These are phyloP conservation scores for Lactarius evosmus DNA, from an alignment of 768 basidiomycete species.

Conservation along the genomic window DNA sequence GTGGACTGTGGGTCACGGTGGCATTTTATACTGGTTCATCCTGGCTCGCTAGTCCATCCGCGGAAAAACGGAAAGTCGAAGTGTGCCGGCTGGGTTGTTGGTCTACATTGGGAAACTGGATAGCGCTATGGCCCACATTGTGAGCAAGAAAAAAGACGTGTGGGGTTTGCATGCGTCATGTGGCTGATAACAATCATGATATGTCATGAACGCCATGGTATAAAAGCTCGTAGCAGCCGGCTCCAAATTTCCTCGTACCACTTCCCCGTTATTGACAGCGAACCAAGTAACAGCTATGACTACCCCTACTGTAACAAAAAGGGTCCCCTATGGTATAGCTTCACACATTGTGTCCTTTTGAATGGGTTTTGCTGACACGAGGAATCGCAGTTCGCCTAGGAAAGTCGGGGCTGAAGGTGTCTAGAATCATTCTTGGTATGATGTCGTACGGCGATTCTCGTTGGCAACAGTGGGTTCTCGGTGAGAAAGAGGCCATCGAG, in stretches of 20 bases:
- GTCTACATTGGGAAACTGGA: too few species aligned
- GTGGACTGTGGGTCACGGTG: not conserved
- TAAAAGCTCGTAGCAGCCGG: not conserved
- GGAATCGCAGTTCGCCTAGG: slow-evolving; percentile 33
- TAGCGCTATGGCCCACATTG: not conserved
- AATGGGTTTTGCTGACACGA: not conserved
- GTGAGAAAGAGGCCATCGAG: slow-evolving; percentile 31
- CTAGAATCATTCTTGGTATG: slow-evolving; percentile 60
- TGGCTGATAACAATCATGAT: too few species aligned
- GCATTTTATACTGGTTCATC: too few species aligned
- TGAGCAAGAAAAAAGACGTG: not conserved
- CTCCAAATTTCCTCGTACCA: not conserved
- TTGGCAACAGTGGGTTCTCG: slow-evolving; percentile 36
- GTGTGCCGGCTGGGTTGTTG: too few species aligned
- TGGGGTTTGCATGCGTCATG: too few species aligned
- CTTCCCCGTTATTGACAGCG: not conserved
- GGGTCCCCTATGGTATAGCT: slow-evolving; percentile 10
- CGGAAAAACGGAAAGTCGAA: too few species aligned
- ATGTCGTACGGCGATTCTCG: slow-evolving; percentile 51
- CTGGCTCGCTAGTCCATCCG: too few species aligned
- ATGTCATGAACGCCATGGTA: too few species aligned
- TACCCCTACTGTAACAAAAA: slow-evolving; percentile 8
- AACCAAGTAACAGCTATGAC: slow-evolving; percentile 7
- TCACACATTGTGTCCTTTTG: not conserved
- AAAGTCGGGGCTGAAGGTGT: slow-evolving; percentile 60